Conservation (phyloP, 192 early-diverging fungal genomes). For the Umbelopsis sp. region DNA sequence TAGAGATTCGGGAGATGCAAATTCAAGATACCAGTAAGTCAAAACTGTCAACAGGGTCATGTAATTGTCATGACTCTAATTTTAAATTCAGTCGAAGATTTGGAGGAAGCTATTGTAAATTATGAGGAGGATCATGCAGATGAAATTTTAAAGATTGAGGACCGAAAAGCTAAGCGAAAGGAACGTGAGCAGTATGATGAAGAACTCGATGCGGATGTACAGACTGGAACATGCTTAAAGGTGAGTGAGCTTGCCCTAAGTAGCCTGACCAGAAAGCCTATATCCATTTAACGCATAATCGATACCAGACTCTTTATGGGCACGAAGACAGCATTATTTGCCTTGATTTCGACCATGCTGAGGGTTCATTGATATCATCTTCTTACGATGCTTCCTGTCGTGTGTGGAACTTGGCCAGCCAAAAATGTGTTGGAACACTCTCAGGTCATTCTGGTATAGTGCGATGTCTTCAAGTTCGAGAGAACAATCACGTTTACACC, state of each 20-base stretch:
- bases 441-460: conserved; percentile 44
- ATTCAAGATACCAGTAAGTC: conserved; percentile 24
- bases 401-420: conserved; percentile 66
- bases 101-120: conserved; percentile 45
- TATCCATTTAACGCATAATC: neutral
- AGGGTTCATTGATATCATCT: conserved; percentile 62
- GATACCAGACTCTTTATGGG: conserved; percentile 48
- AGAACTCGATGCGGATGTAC: conserved; percentile 28
- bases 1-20: conserved; percentile 46
- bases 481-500: conserved; percentile 31
- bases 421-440: conserved; percentile 58
- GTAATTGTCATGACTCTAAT: neutral
- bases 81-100: conserved; percentile 41
- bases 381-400: conserved; percentile 71
- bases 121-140: conserved; percentile 37
- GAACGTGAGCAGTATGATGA: neutral
- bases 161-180: conserved; percentile 8
- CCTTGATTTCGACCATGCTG: conserved; percentile 58
- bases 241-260: neutral
- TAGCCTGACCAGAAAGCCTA: neutral
- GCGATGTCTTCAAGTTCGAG: conserved; percentile 36
- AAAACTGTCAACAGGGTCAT: neutral
- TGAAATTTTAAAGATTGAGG: conserved; percentile 18
- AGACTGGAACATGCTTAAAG: conserved; percentile 47
- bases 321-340: conserved; percentile 63